Conservation (phyloP, 768 basidiomycete species). For the Leccinum broughii region DNA sequence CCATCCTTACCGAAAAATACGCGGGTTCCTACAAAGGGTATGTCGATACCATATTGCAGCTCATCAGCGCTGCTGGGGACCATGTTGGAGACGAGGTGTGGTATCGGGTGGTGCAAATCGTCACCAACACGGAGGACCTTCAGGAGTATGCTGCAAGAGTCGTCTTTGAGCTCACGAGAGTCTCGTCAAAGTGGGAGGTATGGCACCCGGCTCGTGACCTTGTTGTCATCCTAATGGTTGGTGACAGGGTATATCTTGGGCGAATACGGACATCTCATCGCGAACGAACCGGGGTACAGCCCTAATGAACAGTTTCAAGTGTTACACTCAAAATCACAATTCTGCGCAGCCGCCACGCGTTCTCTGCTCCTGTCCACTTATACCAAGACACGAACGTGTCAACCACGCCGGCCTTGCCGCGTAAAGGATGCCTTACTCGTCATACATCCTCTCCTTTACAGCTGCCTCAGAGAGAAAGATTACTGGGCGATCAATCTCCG, state of each 20-base stretch:
- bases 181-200: slow-evolving; percentile 94
- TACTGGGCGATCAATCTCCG: slow-evolving; percentile 34
- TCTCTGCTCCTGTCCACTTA: slow-evolving; percentile 76
- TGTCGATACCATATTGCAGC: slow-evolving; percentile 94
- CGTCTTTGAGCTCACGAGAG: slow-evolving; percentile 90
- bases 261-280: slow-evolving; percentile 97
- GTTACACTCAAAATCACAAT: slow-evolving; percentile 92
- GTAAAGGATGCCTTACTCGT: slow-evolving; percentile 55
- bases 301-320: slow-evolving; percentile 93
- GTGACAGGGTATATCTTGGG: slow-evolving; percentile 89
- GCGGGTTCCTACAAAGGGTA: slow-evolving; percentile 99
- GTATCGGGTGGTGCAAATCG: slow-evolving; percentile 98
- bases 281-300: slow-evolving; percentile 91
- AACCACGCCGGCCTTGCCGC: slow-evolving; percentile 49
- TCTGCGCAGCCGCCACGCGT: slow-evolving; percentile 88
- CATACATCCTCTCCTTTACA: slow-evolving; percentile 66
- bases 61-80: slow-evolving; percentile 96
- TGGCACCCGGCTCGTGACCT: slow-evolving; percentile 19
- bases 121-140: slow-evolving; percentile 97
- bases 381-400: slow-evolving; percentile 29
- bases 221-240: slow-evolving; percentile 13
- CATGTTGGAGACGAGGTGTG: slow-evolving; percentile 99
- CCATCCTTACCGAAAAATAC: slow-evolving; percentile 98
- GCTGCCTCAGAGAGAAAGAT: slow-evolving; percentile 32
- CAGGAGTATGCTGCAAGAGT: slow-evolving; percentile 96